These are phyloP conservation scores for Nitzschia inconspicua DNA, from an alignment of 108 stramenopile genomes.

Conservation along the genomic window DNA sequence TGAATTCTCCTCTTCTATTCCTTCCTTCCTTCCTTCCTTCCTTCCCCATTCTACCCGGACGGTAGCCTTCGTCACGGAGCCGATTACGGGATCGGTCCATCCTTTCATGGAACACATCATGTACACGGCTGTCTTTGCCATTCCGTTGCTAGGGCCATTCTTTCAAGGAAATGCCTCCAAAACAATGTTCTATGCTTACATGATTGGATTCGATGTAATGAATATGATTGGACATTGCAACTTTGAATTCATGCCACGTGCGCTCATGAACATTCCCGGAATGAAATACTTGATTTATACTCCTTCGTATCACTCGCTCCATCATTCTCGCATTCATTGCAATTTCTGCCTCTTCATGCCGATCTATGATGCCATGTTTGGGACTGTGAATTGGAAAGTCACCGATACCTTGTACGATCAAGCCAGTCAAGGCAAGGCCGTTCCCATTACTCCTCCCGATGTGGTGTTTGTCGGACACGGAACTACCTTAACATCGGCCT, in stretches of 20 bases:
- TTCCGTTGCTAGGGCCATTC: constrained; percentile 19
- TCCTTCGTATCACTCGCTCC: constrained; percentile 18
- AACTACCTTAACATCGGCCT: constrained; percentile 7
- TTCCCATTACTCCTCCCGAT: constrained; percentile 14
- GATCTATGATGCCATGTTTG: constrained; percentile 26
- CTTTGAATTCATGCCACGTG: constrained; percentile 19
- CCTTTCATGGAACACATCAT: constrained; percentile 22
- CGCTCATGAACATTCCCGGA: constrained; percentile 28
- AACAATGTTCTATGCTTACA: constrained; percentile 22
- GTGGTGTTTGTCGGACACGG: constrained; percentile 25
- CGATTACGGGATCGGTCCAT: constrained; percentile 25
- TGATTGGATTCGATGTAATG: constrained; percentile 23
- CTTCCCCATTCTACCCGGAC: too few relatives aligned
- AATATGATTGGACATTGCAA: constrained; percentile 26
- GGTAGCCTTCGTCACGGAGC: constrained; percentile 24
- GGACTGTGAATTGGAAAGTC: constrained; percentile 17
- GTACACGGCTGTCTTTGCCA: constrained; percentile 23
- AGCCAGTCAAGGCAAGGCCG: constrained; percentile 7
- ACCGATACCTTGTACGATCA: constrained; percentile 19
- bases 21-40: too few relatives aligned
- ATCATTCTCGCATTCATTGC: constrained; percentile 14
- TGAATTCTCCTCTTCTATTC: too few relatives aligned
- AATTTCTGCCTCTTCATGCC: constrained; percentile 29
- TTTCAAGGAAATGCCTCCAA: constrained; percentile 18
- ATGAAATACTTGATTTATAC: constrained; percentile 29